These are phyloP conservation scores for Filobasidium uniguttulatum DNA, from an alignment of 1,284 basidiomycete genomes.

Conservation along the genomic window DNA sequence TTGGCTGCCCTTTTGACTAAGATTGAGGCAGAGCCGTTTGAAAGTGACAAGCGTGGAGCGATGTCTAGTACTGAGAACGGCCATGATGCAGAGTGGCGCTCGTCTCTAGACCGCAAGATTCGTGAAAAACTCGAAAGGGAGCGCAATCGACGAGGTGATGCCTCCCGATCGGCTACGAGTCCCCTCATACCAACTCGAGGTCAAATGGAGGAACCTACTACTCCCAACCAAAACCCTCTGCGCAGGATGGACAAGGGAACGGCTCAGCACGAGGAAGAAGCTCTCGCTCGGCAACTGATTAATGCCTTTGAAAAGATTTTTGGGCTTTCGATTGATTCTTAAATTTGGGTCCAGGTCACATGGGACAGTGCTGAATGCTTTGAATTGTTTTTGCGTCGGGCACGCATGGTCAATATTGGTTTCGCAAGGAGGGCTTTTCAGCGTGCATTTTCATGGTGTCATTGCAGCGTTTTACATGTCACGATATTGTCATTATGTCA, in stretches of 20 bases:
- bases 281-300: background rate
- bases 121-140: slow-evolving; percentile 7
- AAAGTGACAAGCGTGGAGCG: background rate
- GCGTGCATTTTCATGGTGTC: too few relatives aligned
- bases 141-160: background rate
- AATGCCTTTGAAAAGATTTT: slow-evolving; percentile 1
- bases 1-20: background rate
- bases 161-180: background rate
- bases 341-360: too few relatives aligned
- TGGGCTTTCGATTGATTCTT: background rate
- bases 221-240: background rate
- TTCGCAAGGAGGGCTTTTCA: too few relatives aligned
- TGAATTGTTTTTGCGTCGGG: too few relatives aligned
- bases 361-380: too few relatives aligned
- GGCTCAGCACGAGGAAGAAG: slow-evolving; percentile 1
- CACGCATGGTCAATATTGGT: too few relatives aligned
- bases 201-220: background rate
- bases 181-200: background rate
- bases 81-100: background rate
- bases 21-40: background rate
- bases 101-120: slow-evolving; percentile 3
- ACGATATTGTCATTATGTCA: too few relatives aligned
- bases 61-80: background rate
- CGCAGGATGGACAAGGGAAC: background rate
- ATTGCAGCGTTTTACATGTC: too few relatives aligned